These are phyloP conservation scores for Penicillium sp. DNA, from an alignment of 2,329 filamentous ascomycete species.

Conservation along the genomic window DNA sequence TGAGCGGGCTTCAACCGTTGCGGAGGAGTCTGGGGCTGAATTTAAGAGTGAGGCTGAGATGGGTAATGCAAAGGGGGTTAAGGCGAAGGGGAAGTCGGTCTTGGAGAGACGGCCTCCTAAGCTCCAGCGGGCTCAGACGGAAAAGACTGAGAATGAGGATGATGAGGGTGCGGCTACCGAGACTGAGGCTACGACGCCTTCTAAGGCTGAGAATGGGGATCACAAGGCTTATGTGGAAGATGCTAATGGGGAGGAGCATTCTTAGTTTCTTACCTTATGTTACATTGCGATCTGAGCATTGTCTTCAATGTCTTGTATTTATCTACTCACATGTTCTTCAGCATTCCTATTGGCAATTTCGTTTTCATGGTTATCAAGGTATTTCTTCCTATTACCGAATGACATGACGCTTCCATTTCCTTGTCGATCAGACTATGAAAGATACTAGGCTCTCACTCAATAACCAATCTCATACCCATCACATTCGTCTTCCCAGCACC, in stretches of 20 bases:
- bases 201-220: not conserved
- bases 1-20: conserved; percentile 12
- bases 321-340: not conserved
- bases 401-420: too few species aligned
- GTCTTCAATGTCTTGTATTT: not conserved
- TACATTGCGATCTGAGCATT: not conserved
- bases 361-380: not conserved
- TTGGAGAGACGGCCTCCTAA: conserved; percentile 8
- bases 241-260: not conserved
- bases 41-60: conserved; percentile 24
- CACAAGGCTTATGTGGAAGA: not conserved
- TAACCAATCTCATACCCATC: conserved; percentile 12
- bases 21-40: conserved; percentile 28
- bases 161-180: conserved; percentile 8
- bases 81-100: conserved; percentile 24
- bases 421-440: too few species aligned
- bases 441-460: not conserved
- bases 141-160: not conserved
- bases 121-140: not conserved
- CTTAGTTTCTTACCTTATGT: not conserved
- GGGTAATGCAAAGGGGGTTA: conserved; percentile 7
- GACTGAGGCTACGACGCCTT: conserved; percentile 11
- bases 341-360: not conserved
- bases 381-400: too few species aligned
- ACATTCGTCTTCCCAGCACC: conserved; percentile 6